These are phyloP conservation scores for Candida nanaspora DNA, from an alignment of 805 yeast species.

Conservation along the genomic window DNA sequence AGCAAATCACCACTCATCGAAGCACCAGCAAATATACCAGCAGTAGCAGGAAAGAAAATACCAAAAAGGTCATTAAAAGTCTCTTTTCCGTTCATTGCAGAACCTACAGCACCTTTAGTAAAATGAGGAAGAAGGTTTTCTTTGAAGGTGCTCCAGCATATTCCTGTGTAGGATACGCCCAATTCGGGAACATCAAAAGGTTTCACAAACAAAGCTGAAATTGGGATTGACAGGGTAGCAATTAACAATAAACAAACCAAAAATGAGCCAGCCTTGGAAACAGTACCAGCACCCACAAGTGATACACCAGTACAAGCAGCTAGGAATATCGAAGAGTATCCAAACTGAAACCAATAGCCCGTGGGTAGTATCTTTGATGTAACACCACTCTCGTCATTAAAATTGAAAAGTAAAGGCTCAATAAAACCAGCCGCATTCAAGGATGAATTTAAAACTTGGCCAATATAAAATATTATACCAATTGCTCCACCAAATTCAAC, in stretches of 20 bases:
- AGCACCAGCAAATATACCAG: conserved; percentile 98
- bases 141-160: conserved; percentile 56
- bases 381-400: conserved; percentile 56
- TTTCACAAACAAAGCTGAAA: conserved; percentile 58
- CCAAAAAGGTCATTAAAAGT: conserved; percentile 86
- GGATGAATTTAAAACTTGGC: conserved; percentile 88
- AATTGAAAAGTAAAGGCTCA: conserved; percentile 80
- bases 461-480: conserved; percentile 89
- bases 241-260: conserved; percentile 58
- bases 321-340: conserved; percentile 65
- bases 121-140: conserved; percentile 72
- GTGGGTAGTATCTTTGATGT: conserved; percentile 51
- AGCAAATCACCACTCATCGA: conserved; percentile 94
- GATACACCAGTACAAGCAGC: conserved; percentile 70
- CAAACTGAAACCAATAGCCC: conserved; percentile 59
- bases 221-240: conserved; percentile 76
- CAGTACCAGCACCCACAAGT: conserved; percentile 71
- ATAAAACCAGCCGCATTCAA: conserved; percentile 93
- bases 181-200: conserved; percentile 54
- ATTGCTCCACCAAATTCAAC: conserved; percentile 98
- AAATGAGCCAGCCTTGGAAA: conserved; percentile 74
- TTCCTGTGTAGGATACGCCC: conserved; percentile 57
- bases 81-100: conserved; percentile 53
- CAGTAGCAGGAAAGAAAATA: conserved; percentile 95
- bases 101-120: conserved; percentile 91